Conservation (phyloP, 768 basidiomycete genomes). For the Phlebiopsis flavidoalba region DNA sequence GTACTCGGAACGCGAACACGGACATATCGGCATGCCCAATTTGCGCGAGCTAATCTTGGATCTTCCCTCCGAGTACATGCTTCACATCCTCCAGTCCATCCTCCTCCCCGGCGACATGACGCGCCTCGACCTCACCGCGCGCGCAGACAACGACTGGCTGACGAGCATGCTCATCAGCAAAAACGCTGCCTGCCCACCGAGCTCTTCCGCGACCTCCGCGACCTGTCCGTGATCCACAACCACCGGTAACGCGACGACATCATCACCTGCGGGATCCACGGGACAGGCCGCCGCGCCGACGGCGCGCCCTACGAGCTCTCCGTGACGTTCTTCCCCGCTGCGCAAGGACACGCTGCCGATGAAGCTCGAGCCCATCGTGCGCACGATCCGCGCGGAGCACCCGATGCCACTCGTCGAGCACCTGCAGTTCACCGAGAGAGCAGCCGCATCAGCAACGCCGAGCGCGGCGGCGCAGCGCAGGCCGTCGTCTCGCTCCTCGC, state of each 20-base stretch:
- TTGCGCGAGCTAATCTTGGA: background rate
- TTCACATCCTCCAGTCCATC: background rate
- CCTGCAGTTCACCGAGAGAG: background rate
- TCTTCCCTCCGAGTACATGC: background rate
- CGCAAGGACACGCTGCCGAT: background rate
- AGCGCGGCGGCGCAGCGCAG: background rate
- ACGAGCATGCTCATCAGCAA: background rate
- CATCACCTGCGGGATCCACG: background rate
- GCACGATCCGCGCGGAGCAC: background rate
- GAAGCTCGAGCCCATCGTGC: background rate
- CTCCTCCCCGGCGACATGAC: background rate
- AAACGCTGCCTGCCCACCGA: background rate
- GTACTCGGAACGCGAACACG: background rate
- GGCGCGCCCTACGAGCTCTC: background rate
- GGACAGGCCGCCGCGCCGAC: background rate
- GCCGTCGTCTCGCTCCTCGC: background rate
- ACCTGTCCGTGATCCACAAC: background rate
- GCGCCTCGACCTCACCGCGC: background rate
- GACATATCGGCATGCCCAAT: background rate
- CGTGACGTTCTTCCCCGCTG: background rate
- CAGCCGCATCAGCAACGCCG: background rate
- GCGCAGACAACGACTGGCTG: background rate
- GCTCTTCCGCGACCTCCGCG: background rate
- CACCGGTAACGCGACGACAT: background rate
- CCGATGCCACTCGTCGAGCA: background rate